A percentile compares a stretch with the other conserved stretches of the same genome.
phyloP scores from a whole-genome alignment of 2,329 filamentous ascomycete species.

The Neonectria faginata region DNA sequence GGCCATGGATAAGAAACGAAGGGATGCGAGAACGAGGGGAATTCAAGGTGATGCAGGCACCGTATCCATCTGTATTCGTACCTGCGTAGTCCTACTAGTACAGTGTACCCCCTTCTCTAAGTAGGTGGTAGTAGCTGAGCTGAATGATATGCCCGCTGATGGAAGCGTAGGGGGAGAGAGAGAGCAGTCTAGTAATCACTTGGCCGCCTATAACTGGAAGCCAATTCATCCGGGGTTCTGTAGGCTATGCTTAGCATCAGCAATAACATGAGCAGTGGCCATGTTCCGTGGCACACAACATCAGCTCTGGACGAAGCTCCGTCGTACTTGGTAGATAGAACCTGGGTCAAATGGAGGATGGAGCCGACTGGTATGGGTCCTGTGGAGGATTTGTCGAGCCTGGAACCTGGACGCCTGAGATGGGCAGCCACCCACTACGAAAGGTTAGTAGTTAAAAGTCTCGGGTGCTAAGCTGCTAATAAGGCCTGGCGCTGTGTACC shows the following conservation, averaged over 20 bases:
- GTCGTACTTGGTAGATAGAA: neutral
- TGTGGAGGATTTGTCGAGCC: slow-evolving; percentile 14
- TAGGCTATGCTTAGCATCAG: neutral
- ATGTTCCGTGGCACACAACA: neutral
- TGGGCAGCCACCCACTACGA: neutral
- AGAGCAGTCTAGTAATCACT: too few relatives aligned
- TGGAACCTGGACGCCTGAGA: slow-evolving; percentile 6
- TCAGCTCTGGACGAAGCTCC: neutral
- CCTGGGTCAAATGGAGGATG: neutral
- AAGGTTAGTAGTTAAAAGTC: too few relatives aligned
- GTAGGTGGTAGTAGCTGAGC: neutral
- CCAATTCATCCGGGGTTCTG: neutral
- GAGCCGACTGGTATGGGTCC: slow-evolving; percentile 18
- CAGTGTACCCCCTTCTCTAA: neutral
- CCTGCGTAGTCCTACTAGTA: neutral
- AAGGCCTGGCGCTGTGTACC: neutral
- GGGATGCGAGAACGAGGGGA: neutral
- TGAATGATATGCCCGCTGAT: neutral
- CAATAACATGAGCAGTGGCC: neutral
- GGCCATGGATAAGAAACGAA: neutral
- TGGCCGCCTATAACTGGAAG: neutral
- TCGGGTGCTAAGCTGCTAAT: too few relatives aligned
- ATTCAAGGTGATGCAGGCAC: neutral
- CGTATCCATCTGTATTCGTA: neutral
- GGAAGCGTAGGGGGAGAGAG: neutral